Base-by-base conservation (phyloP, 768 basidiomycete species). In the Tulasnella sp. region DNA sequence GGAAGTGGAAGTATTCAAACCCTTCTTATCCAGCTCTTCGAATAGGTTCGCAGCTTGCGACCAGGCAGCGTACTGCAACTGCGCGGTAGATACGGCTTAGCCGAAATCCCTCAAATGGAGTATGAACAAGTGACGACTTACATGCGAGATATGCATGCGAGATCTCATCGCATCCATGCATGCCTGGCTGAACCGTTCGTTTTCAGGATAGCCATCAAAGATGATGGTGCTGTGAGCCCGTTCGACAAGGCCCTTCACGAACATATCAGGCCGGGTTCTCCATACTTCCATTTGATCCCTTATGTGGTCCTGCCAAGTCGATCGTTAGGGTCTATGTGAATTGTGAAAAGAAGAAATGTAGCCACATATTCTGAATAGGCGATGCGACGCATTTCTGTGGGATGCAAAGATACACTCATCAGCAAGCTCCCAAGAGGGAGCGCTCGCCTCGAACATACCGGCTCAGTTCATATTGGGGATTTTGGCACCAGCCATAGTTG, bases 261-360 rank as follows among this genome's bases (percentile, higher is more conserved):
- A 72, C 15, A 72, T 23, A 18, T 35, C 42, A 5, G 40, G 46
- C 35, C 72, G 57, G 11, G 77, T 73, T 32, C 71, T 70, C 77
- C 70, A 78, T 1, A 20, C 29, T 29, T 78, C 77, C 42, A 73
- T 71, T 55, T 71, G 70, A 70, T 78, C 70, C 3, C 77, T 70
- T 13, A 71, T 78, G 48, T 42, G 37, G 23, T 78, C 70, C 51
- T 51, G 51, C 51, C 51, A 7, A n/a, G 51, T 51, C 1, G 6
- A 6, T 51, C 6, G 20, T 20, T 20, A 51, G 20, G n/a, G 51
- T 20, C 44, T 13, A 44, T 13, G 13, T 20, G 23, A 51, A 5
- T 51, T 44, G 44, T 20, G 23, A n/a, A 51, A 51, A 20, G 0
- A n/a, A 1, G 48, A 44, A 44, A 16, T 0, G 23, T n/a, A 51